These are phyloP conservation scores for Calonectria hongkongensis DNA, from an alignment of 2,329 filamentous ascomycete species.

Conservation along the genomic window DNA sequence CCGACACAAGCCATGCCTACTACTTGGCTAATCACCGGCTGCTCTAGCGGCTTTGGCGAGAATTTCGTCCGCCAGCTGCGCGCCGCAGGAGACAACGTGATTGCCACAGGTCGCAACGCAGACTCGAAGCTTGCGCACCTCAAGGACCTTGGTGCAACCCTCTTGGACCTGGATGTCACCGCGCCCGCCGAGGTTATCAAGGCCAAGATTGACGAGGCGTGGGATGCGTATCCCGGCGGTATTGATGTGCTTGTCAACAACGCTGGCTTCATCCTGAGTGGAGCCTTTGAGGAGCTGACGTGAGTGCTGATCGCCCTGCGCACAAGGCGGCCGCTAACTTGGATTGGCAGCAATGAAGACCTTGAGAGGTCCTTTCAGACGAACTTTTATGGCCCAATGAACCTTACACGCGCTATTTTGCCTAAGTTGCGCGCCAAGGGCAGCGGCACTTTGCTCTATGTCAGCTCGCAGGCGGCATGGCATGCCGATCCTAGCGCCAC, in stretches of 20 bases:
- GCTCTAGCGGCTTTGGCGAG: conserved; percentile 65
- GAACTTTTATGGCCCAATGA: conserved; percentile 63
- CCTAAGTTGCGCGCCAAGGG: conserved; percentile 57
- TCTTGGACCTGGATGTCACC: conserved; percentile 48
- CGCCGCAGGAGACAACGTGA: conserved; percentile 62
- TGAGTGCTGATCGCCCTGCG: conserved; percentile 31
- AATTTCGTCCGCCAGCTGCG: conserved; percentile 61
- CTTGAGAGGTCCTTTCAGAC: conserved; percentile 54
- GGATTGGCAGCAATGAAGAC: conserved; percentile 49
- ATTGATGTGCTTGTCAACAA: conserved; percentile 64
- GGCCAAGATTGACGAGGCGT: conserved; percentile 43
- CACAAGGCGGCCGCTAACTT: not conserved
- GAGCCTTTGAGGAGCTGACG: conserved; percentile 53
- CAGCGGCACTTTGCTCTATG: conserved; percentile 57
- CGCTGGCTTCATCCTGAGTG: conserved; percentile 58
- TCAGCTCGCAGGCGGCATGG: conserved; percentile 61
- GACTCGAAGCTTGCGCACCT: conserved; percentile 60
- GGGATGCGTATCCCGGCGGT: conserved; percentile 49
- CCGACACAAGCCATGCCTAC: conserved; percentile 28
- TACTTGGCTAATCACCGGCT: conserved; percentile 65
- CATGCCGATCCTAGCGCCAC: conserved; percentile 56
- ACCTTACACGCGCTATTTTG: conserved; percentile 59
- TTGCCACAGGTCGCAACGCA: conserved; percentile 64
- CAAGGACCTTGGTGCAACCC: conserved; percentile 42
- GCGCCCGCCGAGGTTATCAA: conserved; percentile 29